Base-by-base conservation (phyloP, 306 rosid species). In the Dryas drummondii region DNA sequence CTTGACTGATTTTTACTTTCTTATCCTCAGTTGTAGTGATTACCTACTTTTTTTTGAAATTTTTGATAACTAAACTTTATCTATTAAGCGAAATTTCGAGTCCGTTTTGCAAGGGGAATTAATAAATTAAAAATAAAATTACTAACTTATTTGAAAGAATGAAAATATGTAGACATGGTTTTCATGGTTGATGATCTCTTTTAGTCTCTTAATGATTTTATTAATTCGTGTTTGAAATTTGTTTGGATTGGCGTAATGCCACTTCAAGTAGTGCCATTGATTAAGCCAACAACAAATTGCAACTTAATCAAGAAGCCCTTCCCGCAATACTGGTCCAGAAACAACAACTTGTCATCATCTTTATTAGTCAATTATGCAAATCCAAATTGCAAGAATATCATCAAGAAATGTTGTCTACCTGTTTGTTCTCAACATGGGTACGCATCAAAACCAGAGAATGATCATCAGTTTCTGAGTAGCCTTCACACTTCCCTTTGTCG, bases 171-270 rank as follows among this genome's bases (percentile, higher is more conserved):
- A 16, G 6, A 6, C 10, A 9, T 8, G 37, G 73, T 37, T 69
- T 37, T 50, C 70, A 10, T 73, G 47, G 57, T 42, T 27, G 49
- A 68, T n/a, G 42, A 16, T 17, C 16, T 41, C 16, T 5, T 15
- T 44, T 37, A 16, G 14, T n/a, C 4, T 58, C 15, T 4, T 54
- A 47, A 10, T 44, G 26, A 54, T 44, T 26, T 15, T 15, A 37
- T 6, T 22, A 14, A 68, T 16, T 37, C 4, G 50, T 3, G 26
- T 56, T 22, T 47, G 26, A 57, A 49, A 51, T 68, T 47, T 32
- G 37, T 49, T 68, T 68, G 48, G 45, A 50, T 42, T 47, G 68
- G 68, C 72, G 72, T n/a, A 46, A 46, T 68, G 65, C 74, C 51
- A 47, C 60, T 57, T 44, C 48, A 27, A 55, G 22, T 32, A 40